Percentiles rank a stretch among this genome's conserved stretches.
Conservation (phyloP, 2,329 filamentous ascomycete species). For the Bimuria novae-zelandiae region DNA sequence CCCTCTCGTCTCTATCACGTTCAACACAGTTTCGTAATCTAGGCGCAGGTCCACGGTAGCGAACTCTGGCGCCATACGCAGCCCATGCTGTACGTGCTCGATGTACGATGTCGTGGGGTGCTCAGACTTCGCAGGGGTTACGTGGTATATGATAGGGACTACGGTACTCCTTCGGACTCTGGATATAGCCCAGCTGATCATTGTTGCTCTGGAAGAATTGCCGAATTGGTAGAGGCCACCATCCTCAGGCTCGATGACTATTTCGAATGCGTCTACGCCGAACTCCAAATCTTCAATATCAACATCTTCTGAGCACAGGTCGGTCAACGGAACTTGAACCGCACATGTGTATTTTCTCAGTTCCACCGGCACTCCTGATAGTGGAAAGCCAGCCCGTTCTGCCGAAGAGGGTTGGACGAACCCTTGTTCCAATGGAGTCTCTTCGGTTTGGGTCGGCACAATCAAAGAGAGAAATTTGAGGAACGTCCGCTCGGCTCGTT, state of each 20-base stretch:
- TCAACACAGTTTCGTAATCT: constrained; percentile 56
- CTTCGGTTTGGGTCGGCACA: constrained; percentile 55
- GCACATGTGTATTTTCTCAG: constrained; percentile 69
- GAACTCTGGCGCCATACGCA: constrained; percentile 66
- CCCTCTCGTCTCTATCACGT: constrained; percentile 58
- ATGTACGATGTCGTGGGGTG: constrained; percentile 52
- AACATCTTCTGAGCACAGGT: constrained; percentile 57
- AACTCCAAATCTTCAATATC: constrained; percentile 69
- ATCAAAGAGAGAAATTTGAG: constrained; percentile 69
- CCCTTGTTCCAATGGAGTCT: constrained; percentile 64
- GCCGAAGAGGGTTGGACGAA: background rate
- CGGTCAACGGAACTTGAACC: constrained; percentile 63
- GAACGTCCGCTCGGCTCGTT: constrained; percentile 70
- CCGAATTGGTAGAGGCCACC: constrained; percentile 18
- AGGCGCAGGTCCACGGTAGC: constrained; percentile 64
- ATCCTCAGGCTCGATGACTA: constrained; percentile 55
- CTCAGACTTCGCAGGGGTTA: constrained; percentile 34
- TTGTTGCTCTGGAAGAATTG: constrained; percentile 29
- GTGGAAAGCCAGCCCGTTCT: constrained; percentile 54
- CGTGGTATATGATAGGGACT: constrained; percentile 51
- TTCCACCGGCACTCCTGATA: constrained; percentile 65
- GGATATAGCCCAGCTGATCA: constrained; percentile 63
- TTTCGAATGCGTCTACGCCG: constrained; percentile 70
- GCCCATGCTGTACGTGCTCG: constrained; percentile 62
- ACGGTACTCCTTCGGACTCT: constrained; percentile 67